Conservation (phyloP, 352 stramenopile genomes). For the Globisporangium nodosum region DNA sequence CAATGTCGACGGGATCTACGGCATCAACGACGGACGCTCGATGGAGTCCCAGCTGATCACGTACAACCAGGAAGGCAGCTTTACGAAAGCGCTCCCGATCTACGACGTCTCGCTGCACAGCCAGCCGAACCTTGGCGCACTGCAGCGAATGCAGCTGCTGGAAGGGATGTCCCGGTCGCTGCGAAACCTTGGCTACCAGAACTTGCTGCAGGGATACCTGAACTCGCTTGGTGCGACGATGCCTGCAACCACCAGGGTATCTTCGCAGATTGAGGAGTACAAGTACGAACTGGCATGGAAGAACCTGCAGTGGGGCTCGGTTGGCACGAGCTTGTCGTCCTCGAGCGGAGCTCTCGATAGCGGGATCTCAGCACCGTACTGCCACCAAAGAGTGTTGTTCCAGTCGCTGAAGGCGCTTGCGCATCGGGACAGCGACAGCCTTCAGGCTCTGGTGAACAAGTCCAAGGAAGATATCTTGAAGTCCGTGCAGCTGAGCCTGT, state of each 20-base stretch:
- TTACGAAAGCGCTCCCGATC: slow-evolving; percentile 54
- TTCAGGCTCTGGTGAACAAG: slow-evolving; percentile 24
- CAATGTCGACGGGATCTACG: slow-evolving; percentile 70
- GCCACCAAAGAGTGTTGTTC: slow-evolving; percentile 51
- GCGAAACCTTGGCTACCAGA: slow-evolving; percentile 64
- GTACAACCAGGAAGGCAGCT: slow-evolving; percentile 63
- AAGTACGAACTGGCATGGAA: slow-evolving; percentile 81
- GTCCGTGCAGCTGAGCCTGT: slow-evolving; percentile 51
- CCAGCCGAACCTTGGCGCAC: background rate
- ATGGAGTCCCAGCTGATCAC: slow-evolving; percentile 65
- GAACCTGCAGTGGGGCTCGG: slow-evolving; percentile 61
- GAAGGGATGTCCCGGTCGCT: slow-evolving; percentile 62
- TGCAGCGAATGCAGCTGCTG: slow-evolving; percentile 3
- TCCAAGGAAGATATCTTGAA: slow-evolving; percentile 50
- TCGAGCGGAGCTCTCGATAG: background rate
- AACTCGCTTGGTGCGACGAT: slow-evolving; percentile 18
- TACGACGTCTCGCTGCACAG: slow-evolving; percentile 65
- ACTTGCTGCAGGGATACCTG: slow-evolving; percentile 59
- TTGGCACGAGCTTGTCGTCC: slow-evolving; percentile 17
- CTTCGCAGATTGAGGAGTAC: slow-evolving; percentile 33
- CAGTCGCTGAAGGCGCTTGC: slow-evolving; percentile 51
- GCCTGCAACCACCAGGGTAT: background rate
- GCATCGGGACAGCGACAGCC: slow-evolving; percentile 36
- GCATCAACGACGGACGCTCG: slow-evolving; percentile 69
- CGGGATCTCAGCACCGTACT: slow-evolving; percentile 16